Percentiles rank a stretch among this genome's conserved stretches.
Evolutionary conservation across 805 yeast genomes (phyloP).

Genomic region (Debaryomyces castellii): DNA sequence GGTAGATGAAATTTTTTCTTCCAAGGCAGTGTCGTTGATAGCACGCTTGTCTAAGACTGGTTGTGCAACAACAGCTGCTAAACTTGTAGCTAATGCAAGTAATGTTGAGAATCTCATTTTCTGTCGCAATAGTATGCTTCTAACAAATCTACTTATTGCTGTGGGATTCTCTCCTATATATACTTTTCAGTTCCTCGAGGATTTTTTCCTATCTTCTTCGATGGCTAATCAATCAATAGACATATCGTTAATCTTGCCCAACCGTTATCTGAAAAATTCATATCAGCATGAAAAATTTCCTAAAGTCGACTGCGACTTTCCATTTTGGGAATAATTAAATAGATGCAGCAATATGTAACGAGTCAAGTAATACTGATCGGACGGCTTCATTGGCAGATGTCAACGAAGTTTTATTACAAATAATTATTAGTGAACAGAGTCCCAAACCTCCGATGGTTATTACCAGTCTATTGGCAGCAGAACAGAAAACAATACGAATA

Average conservation of each 20-base stretch:
- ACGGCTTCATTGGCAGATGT: neutral
- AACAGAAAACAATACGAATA: neutral
- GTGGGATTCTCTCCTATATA: neutral
- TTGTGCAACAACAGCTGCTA: slow-evolving; percentile 12
- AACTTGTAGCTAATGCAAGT: slow-evolving; percentile 8
- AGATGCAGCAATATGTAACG: neutral
- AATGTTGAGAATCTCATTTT: slow-evolving; percentile 19
- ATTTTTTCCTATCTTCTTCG: neutral
- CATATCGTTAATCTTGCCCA: neutral
- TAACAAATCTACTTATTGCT: neutral
- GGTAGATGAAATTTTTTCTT: slow-evolving; percentile 7
- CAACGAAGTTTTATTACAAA: neutral
- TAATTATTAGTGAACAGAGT: neutral
- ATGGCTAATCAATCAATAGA: neutral
- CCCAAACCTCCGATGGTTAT: neutral
- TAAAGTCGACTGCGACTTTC: neutral
- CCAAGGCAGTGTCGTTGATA: slow-evolving; percentile 12
- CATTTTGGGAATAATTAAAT: neutral
- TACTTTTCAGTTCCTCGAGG: neutral
- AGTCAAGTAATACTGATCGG: neutral
- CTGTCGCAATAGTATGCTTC: neutral
- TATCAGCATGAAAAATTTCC: neutral
- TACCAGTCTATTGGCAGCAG: neutral
- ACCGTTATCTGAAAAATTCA: neutral
- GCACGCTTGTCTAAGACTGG: slow-evolving; percentile 15